Percentiles rank a stretch among this genome's conserved stretches.
These are phyloP conservation scores for Fagopyrum esculentum DNA, from an alignment of 148 eudicot genomes.

Conservation along the genomic window DNA sequence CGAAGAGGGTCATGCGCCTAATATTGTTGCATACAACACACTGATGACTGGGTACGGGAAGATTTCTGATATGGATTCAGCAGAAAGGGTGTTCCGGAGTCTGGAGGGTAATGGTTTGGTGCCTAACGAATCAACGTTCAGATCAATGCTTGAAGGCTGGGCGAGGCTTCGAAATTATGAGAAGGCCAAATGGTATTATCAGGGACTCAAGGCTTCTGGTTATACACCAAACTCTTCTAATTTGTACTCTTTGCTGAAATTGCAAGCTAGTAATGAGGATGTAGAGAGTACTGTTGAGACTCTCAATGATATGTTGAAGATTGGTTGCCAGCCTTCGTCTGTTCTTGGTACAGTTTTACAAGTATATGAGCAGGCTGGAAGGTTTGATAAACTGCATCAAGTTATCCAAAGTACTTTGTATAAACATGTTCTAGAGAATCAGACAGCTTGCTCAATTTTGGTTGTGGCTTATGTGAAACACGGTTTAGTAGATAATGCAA, in stretches of 20 bases:
- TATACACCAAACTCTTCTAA: constrained; percentile 75
- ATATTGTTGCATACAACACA: constrained; percentile 70
- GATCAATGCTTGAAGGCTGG: constrained; percentile 99
- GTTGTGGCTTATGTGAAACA: constrained; percentile 90
- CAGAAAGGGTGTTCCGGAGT: constrained; percentile 39
- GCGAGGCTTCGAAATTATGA: constrained; percentile 53
- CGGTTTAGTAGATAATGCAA: constrained; percentile 47
- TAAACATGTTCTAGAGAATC: constrained; percentile 55
- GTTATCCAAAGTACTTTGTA: constrained; percentile 53
- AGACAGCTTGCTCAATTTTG: constrained; percentile 78
- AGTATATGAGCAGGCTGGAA: constrained; percentile 65
- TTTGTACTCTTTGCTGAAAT: constrained; percentile 64
- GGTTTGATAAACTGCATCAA: constrained; percentile 46
- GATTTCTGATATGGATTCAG: constrained; percentile 55
- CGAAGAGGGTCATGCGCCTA: constrained; percentile 52
- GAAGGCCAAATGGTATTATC: constrained; percentile 54
- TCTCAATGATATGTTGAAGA: constrained; percentile 55
- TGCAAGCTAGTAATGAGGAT: constrained; percentile 62
- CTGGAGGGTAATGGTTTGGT: constrained; percentile 40
- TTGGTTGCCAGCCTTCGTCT: constrained; percentile 72
- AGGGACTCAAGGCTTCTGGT: constrained; percentile 48
- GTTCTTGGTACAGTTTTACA: constrained; percentile 67
- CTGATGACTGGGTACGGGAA: constrained; percentile 87
- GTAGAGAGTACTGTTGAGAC: constrained; percentile 47
- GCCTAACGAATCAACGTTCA: constrained; percentile 83